phyloP scores from a whole-genome alignment of 306 rosid species.

The Citrullus amarus region DNA sequence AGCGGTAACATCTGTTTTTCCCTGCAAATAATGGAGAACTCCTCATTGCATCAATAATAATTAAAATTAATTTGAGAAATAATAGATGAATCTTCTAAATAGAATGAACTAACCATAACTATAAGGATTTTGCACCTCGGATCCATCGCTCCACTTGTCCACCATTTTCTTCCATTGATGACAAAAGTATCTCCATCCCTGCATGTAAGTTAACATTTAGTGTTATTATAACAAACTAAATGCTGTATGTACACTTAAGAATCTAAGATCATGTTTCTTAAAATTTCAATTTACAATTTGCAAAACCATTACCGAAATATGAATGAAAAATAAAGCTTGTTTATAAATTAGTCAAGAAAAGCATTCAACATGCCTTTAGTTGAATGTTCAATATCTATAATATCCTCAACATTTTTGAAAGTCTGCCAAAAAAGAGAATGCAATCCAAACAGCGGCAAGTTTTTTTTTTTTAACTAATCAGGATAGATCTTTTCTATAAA shows the following conservation, averaged over 20 bases:
- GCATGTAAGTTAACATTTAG: background rate
- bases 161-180: conserved; percentile 90
- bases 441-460: background rate
- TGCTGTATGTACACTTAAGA: background rate
- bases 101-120: conserved; percentile 67
- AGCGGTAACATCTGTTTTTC: conserved; percentile 87
- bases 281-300: background rate
- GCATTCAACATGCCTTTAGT: background rate
- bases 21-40: conserved; percentile 39
- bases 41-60: conserved; percentile 3
- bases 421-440: background rate
- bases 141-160: conserved; percentile 99
- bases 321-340: background rate
- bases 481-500: background rate
- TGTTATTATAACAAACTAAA: background rate
- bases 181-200: conserved; percentile 77
- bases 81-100: background rate
- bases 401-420: background rate
- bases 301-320: background rate
- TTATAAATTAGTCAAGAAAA: background rate
- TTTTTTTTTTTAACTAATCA: background rate
- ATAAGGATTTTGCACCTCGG: conserved; percentile 84
- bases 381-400: background rate
- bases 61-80: background rate
- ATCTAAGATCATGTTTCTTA: background rate